Evolutionary conservation across 2,329 filamentous ascomycete genomes (phyloP).

Genomic region (Aspergillus tubingensis): DNA sequence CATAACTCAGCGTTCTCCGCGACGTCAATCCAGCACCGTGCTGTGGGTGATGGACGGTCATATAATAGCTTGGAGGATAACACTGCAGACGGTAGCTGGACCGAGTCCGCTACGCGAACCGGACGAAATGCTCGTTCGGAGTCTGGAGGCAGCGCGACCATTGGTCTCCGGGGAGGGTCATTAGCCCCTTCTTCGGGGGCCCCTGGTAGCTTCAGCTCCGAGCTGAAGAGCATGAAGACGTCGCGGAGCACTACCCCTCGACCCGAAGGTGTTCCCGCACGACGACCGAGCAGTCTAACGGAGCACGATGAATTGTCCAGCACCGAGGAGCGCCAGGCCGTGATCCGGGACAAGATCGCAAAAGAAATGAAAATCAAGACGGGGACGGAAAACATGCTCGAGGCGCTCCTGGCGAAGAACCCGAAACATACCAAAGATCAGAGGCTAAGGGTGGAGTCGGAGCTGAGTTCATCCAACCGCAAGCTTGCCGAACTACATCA

Average conservation of each 20-base stretch:
- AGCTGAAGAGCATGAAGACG: slow-evolving; percentile 69
- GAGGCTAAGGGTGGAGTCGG: slow-evolving; percentile 75
- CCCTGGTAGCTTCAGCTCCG: slow-evolving; percentile 84
- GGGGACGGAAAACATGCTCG: slow-evolving; percentile 95
- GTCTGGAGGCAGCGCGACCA: slow-evolving; percentile 61
- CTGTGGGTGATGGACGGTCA: slow-evolving; percentile 39
- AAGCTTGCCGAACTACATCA: slow-evolving; percentile 63
- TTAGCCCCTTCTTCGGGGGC: slow-evolving; percentile 70
- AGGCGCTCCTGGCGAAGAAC: slow-evolving; percentile 91
- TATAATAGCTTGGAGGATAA: slow-evolving; percentile 43
- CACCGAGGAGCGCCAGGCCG: slow-evolving; percentile 72
- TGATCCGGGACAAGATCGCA: slow-evolving; percentile 80
- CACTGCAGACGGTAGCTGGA: slow-evolving; percentile 43
- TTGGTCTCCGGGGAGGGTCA: slow-evolving; percentile 65
- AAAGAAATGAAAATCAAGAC: slow-evolving; percentile 98
- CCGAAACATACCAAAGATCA: slow-evolving; percentile 93
- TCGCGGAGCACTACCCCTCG: slow-evolving; percentile 63
- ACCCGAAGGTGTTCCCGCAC: slow-evolving; percentile 59
- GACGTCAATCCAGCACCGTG: slow-evolving; percentile 45
- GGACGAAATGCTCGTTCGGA: slow-evolving; percentile 53
- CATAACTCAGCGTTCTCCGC: slow-evolving; percentile 45
- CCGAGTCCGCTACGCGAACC: slow-evolving; percentile 33
- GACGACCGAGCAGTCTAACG: slow-evolving; percentile 45
- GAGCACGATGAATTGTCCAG: slow-evolving; percentile 64
- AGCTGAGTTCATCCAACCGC: slow-evolving; percentile 84